Evolutionary conservation across 441 rosid genomes (phyloP), one percentile per base, ranked within the genome.

Genomic region (Bocquillonia castaneifolia): DNA sequence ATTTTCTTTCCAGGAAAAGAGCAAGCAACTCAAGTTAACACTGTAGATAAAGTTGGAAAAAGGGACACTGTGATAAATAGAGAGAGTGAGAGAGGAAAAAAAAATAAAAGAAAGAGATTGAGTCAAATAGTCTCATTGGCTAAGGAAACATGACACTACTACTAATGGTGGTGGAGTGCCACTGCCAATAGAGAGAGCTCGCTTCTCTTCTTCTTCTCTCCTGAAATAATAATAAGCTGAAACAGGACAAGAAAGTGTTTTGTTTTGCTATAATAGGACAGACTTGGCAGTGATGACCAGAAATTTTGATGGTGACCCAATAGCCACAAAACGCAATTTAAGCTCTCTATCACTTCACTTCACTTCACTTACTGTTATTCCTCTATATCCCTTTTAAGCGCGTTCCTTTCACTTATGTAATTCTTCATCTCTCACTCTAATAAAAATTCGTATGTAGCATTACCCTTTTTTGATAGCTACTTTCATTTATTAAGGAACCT

Each of bases 1-100:
- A 81, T 76, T 75, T 81, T 76, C 72, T 79, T 72, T 69, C 75
- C 74, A 77, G 76, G 40, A 59, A 78, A 85, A 81, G 78, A 37
- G 67, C 79, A 75, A 78, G 68, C 76, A 79, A 81, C 88, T 77
- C 78, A 20, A 83, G 84, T 84, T 80, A 37, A 56, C 66, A 71
- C 78, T 78, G 80, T 58, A 40, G 79, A 76, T 56, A 76, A 79
- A 80, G 82, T n/a, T 54, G 42, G 69, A 60, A 75, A 75, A 74
- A 77, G 81, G 76, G 53, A 67, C 22, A 14, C 37, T 5, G 5
- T 17, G 10, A 17, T 10, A 40, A 40, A 0, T 3, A 40, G 14
- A 10, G n/a, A 5, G 29, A 22, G 17, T n/a, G n/a, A n/a, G n/a
- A n/a, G n/a, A n/a, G n/a, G n/a, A n/a, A n/a, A n/a, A n/a, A 36